Percentiles rank a stretch among this genome's conserved stretches.
Conservation (phyloP, 306 rosid genomes). For the Luffa aegyptiaca region DNA sequence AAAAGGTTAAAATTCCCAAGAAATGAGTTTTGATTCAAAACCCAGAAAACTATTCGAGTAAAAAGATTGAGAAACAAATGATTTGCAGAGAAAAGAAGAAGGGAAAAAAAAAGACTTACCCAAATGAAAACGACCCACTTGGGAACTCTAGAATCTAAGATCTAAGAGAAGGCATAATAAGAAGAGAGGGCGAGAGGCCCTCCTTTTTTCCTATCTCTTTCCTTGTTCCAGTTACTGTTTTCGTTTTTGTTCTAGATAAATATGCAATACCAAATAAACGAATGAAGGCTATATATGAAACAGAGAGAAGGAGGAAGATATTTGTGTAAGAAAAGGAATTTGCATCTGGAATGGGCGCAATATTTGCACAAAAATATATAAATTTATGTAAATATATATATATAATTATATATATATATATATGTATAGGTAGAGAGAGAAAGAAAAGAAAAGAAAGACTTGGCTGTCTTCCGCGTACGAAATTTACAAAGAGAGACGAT, state of each 20-base stretch:
- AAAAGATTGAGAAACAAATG: not conserved
- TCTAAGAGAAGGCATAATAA: constrained; percentile 63
- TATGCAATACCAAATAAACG: constrained; percentile 17
- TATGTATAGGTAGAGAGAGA: constrained; percentile 6
- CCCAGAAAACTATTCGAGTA: not conserved
- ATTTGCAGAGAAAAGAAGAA: not conserved
- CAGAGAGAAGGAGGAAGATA: constrained; percentile 17
- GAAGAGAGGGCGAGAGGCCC: constrained; percentile 90
- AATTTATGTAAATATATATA: constrained; percentile 7
- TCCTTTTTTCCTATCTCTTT: constrained; percentile 23
- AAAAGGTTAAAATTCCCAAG: not conserved
- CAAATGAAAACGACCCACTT: constrained; percentile 63
- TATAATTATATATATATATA: not conserved
- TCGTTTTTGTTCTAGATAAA: constrained; percentile 30
- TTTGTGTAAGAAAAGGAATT: constrained; percentile 34
- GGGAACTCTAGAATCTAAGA: constrained; percentile 62
- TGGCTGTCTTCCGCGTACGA: constrained; percentile 1
- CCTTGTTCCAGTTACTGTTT: constrained; percentile 31
- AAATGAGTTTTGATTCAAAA: constrained; percentile 5
- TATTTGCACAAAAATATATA: constrained; percentile 5
- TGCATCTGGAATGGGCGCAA: constrained; percentile 23
- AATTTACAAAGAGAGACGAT: not conserved
- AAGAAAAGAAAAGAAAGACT: not conserved
- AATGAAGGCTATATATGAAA: constrained; percentile 32
- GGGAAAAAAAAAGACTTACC: constrained; percentile 15